Base-by-base conservation (phyloP, 495 filamentous ascomycete genomes). In the Lichina pygmaea region DNA sequence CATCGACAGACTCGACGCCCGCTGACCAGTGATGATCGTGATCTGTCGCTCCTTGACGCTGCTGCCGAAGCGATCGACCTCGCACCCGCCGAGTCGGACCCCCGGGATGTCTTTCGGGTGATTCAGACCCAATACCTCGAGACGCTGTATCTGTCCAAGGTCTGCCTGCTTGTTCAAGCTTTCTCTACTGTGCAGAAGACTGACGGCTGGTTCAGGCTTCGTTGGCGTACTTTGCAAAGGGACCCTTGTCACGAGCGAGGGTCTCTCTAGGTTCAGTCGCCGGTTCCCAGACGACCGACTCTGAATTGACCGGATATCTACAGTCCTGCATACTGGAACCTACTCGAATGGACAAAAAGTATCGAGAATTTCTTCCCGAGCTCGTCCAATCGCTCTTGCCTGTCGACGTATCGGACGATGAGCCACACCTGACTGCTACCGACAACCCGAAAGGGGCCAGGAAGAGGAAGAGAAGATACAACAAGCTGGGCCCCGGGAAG, bases 221-320 rank as follows among this genome's bases (percentile, higher is more conserved):
- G 10, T 61, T 95, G 52, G 91, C 86, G 50, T 97, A 93, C 57
- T 97, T 95, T 64, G 81, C 86, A 15, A 97, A 97, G 64, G 89
- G 89, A 2, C 84, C 89, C 5, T 65, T 95, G 16, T 80, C 91
- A n/a, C 71, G 84, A 53, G 83, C 81, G 16, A 70, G 89, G 45
- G 77, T 75, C 42, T 72, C 73, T 34, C 83, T 92, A 49, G 71
- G 78, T 13, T 6, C 13, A 15, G 24, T 12, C 33, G n/a, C 17
- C 8, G 31, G 8, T 32, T n/a, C 12, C 13, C 13, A 32, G 38
- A 45, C 40, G 24, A 12, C 39, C 37, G 16, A 11, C 11, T 43
- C 6, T 12, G 46, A 33, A 32, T 34, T 49, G 16, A 15, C 41
- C 24, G 43, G 32, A 7, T 49, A 32, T 16, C 30, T 49, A 38